Conservation (phyloP, 805 yeast genomes). For the Kazachstania psychrophila region DNA sequence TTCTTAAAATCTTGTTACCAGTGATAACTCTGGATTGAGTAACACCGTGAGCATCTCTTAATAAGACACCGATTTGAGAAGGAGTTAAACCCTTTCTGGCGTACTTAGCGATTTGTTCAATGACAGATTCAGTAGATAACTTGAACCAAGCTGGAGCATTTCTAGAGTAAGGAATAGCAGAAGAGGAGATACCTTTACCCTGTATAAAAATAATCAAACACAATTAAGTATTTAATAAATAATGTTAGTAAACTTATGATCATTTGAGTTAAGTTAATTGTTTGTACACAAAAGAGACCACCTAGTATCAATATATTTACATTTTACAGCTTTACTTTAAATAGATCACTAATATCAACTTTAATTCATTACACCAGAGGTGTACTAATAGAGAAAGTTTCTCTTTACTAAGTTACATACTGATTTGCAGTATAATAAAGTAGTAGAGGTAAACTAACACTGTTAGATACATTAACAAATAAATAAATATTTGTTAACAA, state of each 20-base stretch:
- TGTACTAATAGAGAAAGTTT: too few species aligned
- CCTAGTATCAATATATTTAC: constrained; percentile 6
- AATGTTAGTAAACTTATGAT: constrained; percentile 8
- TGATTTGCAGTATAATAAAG: too few species aligned
- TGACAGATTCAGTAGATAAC: constrained; percentile 87
- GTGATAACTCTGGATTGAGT: constrained; percentile 95
- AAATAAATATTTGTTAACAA: too few species aligned
- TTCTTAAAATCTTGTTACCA: constrained; percentile 99
- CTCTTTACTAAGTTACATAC: too few species aligned
- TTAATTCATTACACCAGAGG: too few species aligned
- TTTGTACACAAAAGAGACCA: constrained; percentile 6
- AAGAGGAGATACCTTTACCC: constrained; percentile 99
- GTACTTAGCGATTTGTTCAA: constrained; percentile 97
- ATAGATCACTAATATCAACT: too few species aligned
- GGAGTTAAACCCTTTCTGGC: constrained; percentile 99
- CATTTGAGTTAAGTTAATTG: background rate
- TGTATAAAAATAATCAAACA: constrained; percentile 26
- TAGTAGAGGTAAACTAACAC: too few species aligned
- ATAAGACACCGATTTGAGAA: constrained; percentile 97
- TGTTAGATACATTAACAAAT: too few species aligned
- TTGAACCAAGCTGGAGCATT: constrained; percentile 99
- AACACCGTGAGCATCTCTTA: constrained; percentile 99
- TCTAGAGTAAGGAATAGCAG: constrained; percentile 99
- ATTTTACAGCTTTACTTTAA: background rate
- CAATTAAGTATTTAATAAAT: constrained; percentile 1